Evolutionary conservation across 2,329 filamentous ascomycete genomes (phyloP).

Genomic region (Epicoccum nigrum): DNA sequence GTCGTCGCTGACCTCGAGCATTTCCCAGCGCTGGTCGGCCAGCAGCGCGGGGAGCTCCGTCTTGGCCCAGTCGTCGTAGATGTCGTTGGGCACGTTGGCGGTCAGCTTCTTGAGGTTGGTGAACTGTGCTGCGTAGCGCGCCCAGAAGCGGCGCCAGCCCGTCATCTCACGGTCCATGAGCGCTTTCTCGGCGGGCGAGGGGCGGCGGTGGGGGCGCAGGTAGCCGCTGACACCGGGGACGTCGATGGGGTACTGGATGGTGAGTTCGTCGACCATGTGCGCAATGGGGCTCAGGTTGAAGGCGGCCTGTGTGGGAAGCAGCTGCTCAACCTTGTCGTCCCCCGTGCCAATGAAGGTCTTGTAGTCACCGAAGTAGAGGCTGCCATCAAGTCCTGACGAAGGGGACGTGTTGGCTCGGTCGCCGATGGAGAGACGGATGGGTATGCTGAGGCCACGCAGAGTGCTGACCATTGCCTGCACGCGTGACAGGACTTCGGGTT

Average conservation of each 20-base stretch:
- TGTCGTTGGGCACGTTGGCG: constrained; percentile 36
- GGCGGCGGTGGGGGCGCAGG: constrained; percentile 27
- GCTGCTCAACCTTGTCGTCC: constrained; percentile 31
- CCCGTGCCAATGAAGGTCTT: constrained; percentile 39
- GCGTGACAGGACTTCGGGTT: constrained; percentile 38
- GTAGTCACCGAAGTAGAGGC: constrained; percentile 45
- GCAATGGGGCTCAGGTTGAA: constrained; percentile 43
- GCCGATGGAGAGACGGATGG: constrained; percentile 44
- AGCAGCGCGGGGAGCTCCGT: constrained; percentile 30
- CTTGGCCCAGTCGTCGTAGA: constrained; percentile 44
- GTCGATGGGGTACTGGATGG: constrained; percentile 43
- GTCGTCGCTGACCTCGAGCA: constrained; percentile 38
- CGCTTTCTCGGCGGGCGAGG: constrained; percentile 30
- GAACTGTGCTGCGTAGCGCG: constrained; percentile 42
- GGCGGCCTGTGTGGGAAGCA: constrained; percentile 40
- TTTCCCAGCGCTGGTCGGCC: constrained; percentile 37
- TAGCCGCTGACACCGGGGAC: constrained; percentile 41
- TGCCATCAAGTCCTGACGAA: constrained; percentile 39
- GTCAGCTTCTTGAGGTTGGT: constrained; percentile 47
- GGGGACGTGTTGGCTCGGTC: constrained; percentile 35
- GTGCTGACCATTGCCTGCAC: constrained; percentile 41
- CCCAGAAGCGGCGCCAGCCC: constrained; percentile 47
- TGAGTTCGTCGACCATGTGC: constrained; percentile 45
- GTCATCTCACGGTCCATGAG: constrained; percentile 42
- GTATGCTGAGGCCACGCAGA: constrained; percentile 37